Base-by-base conservation (phyloP, 306 rosid species). In the Fagus crenata region DNA sequence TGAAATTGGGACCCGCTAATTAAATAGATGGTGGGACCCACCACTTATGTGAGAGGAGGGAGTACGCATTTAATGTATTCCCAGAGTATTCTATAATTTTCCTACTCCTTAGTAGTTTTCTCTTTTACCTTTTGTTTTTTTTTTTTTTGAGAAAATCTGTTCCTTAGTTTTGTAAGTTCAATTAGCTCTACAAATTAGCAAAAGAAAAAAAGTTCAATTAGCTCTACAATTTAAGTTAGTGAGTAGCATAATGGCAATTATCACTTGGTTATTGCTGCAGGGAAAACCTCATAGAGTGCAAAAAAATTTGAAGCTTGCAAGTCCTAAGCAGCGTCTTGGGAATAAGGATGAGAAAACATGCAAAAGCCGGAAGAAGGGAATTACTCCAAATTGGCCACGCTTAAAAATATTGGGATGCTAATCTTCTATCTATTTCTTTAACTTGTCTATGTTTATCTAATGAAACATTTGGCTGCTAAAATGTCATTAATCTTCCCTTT, bases 371-470 rank as follows among this genome's bases (percentile, higher is more conserved):
- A 93, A 90, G 82, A 93, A 88, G 83, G 78, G 59, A 18, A 17
- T 22, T 17, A 33, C 89, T 78, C 56, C 86, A 42, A 78, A 46
- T 78, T 93, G 97, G 98, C 86, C 88, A 33, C 89, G 81, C 75
- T 77, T 89, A 31, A 86, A 87, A 69, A 41, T 88, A 46, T 68
- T 93, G 65, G 98, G 95, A n/a, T 91, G 96, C 83, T 86, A 72
- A 80, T 80, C 4, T 28, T 28, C 4, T 28, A 22, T 12, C 72
- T 37, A 8, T 55, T 41, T 63, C 28, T 39, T 42, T 51, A 49
- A 71, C 14, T 54, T 28, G 18, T 72, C 67, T 36, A 6, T 14
- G 69, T 63, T 36, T 4, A 35, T 63, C 17, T 36, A 35, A 36
- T 13, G 42, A 63, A 63, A 36, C 4, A 40, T 35, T 63, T 36